phyloP scores from a whole-genome alignment of 805 yeast species.

The Wickerhamomyces rabaulensis region DNA sequence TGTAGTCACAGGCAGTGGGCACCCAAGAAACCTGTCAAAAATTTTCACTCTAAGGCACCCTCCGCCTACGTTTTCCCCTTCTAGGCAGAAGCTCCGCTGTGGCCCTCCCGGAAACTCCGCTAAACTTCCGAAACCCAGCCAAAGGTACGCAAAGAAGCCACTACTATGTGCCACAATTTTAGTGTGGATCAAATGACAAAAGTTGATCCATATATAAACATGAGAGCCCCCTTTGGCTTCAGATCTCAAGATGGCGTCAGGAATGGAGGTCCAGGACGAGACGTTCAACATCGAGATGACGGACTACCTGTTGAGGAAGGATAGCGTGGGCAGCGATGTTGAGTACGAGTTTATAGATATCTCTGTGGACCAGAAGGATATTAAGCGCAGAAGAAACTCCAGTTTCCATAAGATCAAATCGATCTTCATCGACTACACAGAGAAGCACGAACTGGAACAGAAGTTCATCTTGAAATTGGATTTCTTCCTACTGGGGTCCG shows the following conservation, averaged over 20 bases:
- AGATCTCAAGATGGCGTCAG: neutral
- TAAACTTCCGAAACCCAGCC: neutral
- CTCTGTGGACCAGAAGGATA: slow-evolving; percentile 3
- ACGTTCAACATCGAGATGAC: slow-evolving; percentile 8
- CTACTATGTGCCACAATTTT: neutral
- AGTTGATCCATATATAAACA: neutral
- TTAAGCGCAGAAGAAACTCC: slow-evolving; percentile 3
- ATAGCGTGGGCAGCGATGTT: neutral
- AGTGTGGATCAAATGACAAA: neutral
- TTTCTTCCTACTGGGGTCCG: slow-evolving; percentile 33
- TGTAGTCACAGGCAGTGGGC: neutral
- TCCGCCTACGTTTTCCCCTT: neutral
- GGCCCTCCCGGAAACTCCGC: neutral
- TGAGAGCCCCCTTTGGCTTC: neutral
- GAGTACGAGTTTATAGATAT: slow-evolving; percentile 6
- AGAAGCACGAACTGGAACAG: slow-evolving; percentile 31
- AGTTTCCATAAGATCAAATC: slow-evolving; percentile 7
- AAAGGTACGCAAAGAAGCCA: neutral
- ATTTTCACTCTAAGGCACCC: neutral
- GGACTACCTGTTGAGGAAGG: slow-evolving; percentile 4
- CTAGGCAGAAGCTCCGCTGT: neutral
- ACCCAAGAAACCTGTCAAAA: neutral
- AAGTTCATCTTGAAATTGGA: slow-evolving; percentile 29
- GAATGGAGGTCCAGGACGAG: neutral
- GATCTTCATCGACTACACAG: slow-evolving; percentile 19